These are phyloP conservation scores for Trifolium pratense DNA, from an alignment of 306 rosid genomes.

Conservation along the genomic window DNA sequence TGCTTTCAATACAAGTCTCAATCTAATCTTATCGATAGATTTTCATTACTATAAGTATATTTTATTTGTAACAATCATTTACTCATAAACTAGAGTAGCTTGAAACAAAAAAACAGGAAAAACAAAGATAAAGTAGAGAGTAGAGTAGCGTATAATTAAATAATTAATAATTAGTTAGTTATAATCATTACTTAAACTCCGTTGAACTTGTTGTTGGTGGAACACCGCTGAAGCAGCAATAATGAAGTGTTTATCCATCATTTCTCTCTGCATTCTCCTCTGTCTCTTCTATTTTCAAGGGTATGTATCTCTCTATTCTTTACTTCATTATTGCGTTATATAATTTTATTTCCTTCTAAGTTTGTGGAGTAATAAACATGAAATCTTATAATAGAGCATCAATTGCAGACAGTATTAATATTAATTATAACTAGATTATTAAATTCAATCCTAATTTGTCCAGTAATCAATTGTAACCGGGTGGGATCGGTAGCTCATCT, in stretches of 20 bases:
- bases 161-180: neutral
- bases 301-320: constrained; percentile 18
- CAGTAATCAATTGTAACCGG: no score
- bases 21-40: no score
- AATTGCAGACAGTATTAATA: neutral
- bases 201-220: constrained; percentile 3
- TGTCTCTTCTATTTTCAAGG: constrained; percentile 42
- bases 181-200: neutral
- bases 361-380: constrained; percentile 1
- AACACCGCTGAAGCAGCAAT: constrained; percentile 11
- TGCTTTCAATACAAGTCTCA: no score
- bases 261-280: constrained; percentile 41
- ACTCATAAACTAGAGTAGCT: no score
- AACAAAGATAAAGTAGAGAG: no score
- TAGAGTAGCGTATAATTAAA: neutral
- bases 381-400: constrained; percentile 18
- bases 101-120: no score
- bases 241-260: constrained; percentile 45
- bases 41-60: no score
- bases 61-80: no score
- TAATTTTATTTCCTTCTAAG: no score
- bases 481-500: no score
- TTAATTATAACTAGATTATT: neutral
- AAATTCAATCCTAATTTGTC: constrained; percentile 14
- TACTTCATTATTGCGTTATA: neutral